A percentile compares a stretch with the other conserved stretches of the same genome.
Evolutionary conservation across 352 stramenopile species (phyloP).

Genomic region (Globisporangium iwayamae): DNA sequence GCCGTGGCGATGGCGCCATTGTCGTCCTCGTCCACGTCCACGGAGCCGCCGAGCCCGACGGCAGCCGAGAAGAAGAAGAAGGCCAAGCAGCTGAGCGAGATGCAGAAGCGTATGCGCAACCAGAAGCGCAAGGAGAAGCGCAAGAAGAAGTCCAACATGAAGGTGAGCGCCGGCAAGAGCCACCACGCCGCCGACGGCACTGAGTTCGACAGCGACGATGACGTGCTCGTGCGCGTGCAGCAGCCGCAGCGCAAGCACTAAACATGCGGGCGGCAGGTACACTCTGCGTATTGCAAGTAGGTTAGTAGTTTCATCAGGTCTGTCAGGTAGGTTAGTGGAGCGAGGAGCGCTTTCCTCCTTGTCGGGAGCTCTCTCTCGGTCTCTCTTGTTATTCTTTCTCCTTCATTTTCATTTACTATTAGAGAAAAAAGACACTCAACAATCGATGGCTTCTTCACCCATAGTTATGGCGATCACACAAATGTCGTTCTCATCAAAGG

Average conservation of each 20-base stretch:
- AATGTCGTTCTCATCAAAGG: background rate
- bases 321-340: constrained; percentile 3
- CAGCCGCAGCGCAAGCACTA: constrained; percentile 15
- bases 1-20: background rate
- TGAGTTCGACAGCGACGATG: constrained; percentile 23
- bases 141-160: constrained; percentile 59
- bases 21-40: background rate
- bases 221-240: constrained; percentile 22
- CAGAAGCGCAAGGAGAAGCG: constrained; percentile 74
- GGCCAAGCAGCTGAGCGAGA: constrained; percentile 38
- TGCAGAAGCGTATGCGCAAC: constrained; percentile 69
- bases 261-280: background rate
- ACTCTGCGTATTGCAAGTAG: background rate
- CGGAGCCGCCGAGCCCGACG: constrained; percentile 10
- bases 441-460: background rate
- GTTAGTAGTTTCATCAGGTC: background rate
- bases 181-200: constrained; percentile 18
- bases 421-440: constrained; percentile 7
- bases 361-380: background rate
- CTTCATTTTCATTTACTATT: constrained; percentile 13
- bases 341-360: background rate
- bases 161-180: constrained; percentile 31
- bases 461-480: background rate
- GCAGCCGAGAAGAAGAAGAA: constrained; percentile 17
- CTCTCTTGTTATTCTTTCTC: background rate